Percentiles rank a stretch among this genome's conserved stretches.
These are phyloP conservation scores for Parastagonospora nodorum DNA, from an alignment of 2,329 filamentous ascomycete genomes.

Conservation along the genomic window DNA sequence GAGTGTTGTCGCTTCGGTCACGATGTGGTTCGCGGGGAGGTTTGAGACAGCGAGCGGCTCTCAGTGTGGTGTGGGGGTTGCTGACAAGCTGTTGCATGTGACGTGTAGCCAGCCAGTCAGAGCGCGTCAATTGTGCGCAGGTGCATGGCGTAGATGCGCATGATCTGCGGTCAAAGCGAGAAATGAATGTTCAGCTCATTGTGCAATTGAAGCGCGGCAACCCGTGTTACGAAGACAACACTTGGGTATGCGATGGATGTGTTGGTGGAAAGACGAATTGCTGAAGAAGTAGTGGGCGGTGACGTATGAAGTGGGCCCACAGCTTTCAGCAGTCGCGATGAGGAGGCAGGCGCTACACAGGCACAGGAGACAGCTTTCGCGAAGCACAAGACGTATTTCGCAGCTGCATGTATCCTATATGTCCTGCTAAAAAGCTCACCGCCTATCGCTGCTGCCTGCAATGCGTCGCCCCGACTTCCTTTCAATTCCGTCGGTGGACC, in stretches of 20 bases:
- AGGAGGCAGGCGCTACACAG: not conserved
- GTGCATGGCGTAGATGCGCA: conserved; percentile 3
- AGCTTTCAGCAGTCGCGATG: not conserved
- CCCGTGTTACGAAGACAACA: not conserved
- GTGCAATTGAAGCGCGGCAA: conserved; percentile 19
- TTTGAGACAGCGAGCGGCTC: too few species aligned
- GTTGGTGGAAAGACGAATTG: too few species aligned
- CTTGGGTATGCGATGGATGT: not conserved
- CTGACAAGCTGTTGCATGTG: conserved; percentile 7
- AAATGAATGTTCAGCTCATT: conserved; percentile 6
- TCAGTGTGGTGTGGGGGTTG: not conserved
- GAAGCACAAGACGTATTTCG: not conserved
- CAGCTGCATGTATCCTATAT: not conserved
- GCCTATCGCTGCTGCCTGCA: not conserved
- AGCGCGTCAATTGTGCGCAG: conserved; percentile 6
- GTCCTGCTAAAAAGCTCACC: not conserved
- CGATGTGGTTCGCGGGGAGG: too few species aligned
- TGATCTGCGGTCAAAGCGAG: conserved; percentile 12
- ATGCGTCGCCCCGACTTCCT: not conserved
- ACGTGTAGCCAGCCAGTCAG: conserved; percentile 25
- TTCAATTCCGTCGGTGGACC: not conserved
- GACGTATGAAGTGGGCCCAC: not conserved
- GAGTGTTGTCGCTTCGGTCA: too few species aligned
- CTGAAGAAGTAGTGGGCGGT: not conserved
- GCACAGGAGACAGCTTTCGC: not conserved